Base-by-base conservation (phyloP, 306 rosid species). In the Quercus agrifolia region DNA sequence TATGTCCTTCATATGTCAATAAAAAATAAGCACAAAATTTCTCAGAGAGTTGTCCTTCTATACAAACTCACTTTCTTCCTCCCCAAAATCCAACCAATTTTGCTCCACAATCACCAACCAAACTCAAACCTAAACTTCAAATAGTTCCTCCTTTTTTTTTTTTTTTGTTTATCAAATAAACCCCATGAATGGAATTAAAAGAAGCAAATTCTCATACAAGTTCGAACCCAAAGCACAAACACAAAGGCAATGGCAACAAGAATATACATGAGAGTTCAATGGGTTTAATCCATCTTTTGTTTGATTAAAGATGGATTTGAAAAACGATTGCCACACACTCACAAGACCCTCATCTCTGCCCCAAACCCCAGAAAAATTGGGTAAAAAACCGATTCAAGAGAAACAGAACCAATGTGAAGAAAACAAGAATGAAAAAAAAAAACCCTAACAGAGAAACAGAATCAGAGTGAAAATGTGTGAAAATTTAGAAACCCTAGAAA, bases 401-500 rank as follows among this genome's bases (percentile, higher is more conserved):
- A 74, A 59, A 80, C 35, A 51, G 44, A 79, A 77, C 80, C 76
- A 80, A 84, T 67, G 80, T 27, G 70, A 41, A 85, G 46, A 41
- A 41, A 41, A 41, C 46, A 41, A 41, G 3, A 41, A 41, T 41
- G 46, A 41, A 59, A 27, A 44, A 78, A 64, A 25, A 27, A 79
- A 90, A 78, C 88, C 93, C 97, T 88, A 88, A 71, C 56, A 9
- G 72, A 64, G 41, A 72, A 59, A 80, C 30, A 51, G 52, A 79
- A 77, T 81, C 76, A 80, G 86, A 71, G 80, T 27, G 70, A 41
- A 85, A 84, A 74, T 63, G 78, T 80, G 79, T 69, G 6, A 6
- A 74, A 41, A 79, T 69, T 56, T 56, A 77, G 85, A 91, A 93
- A 90, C 94, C 96, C 97, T 87, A 81, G 66, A 76, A 56, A 57